These are phyloP conservation scores for Terfezia boudieri DNA, from an alignment of 495 filamentous ascomycete species.

Conservation along the genomic window DNA sequence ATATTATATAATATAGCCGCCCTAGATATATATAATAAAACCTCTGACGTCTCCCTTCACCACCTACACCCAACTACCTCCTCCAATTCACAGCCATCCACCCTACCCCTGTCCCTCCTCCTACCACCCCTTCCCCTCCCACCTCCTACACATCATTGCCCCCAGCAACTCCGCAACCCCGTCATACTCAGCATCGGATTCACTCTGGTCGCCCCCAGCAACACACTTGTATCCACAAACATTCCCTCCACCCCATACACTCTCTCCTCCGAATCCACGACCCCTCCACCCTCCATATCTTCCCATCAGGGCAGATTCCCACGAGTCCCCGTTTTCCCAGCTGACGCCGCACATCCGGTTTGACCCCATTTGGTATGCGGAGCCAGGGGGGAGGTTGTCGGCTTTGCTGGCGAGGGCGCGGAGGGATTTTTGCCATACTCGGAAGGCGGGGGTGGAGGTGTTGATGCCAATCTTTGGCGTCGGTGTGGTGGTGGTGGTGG, in stretches of 20 bases:
- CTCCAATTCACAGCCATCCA: no score
- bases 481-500: neutral
- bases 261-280: slow-evolving; percentile 50
- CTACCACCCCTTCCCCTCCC: neutral
- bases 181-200: slow-evolving; percentile 89
- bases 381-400: neutral
- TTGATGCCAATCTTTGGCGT: neutral
- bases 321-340: neutral
- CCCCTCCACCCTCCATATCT: no score
- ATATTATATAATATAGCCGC: no score
- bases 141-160: slow-evolving; percentile 26
- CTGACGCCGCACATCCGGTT: neutral
- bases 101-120: no score
- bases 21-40: no score
- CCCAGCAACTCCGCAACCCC: slow-evolving; percentile 49
- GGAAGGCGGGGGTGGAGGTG: neutral
- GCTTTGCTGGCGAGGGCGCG: neutral
- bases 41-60: no score
- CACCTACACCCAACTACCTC: no score
- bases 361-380: neutral
- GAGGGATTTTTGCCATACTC: neutral
- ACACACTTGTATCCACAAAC: slow-evolving; percentile 73
- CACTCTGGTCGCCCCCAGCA: slow-evolving; percentile 69
- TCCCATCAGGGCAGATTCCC: neutral
- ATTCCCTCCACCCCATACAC: slow-evolving; percentile 57